Conservation (phyloP, 2,329 filamentous ascomycete species). For the Trichoderma polysporum region DNA sequence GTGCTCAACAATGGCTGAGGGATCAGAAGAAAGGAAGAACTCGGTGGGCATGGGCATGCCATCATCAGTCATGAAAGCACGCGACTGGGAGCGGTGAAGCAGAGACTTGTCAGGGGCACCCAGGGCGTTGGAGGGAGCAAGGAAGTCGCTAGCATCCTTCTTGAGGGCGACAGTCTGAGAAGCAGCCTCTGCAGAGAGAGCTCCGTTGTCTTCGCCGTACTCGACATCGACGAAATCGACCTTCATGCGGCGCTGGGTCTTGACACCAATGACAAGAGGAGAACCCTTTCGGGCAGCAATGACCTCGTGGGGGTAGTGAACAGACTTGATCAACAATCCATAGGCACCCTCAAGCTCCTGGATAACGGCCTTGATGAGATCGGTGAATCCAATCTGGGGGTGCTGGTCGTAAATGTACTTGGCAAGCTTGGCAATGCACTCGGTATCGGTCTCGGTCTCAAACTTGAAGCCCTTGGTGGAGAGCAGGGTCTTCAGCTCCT, state of each 20-base stretch:
- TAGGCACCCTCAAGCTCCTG: slow-evolving; percentile 98
- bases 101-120: slow-evolving; percentile 96
- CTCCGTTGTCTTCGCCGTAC: slow-evolving; percentile 80
- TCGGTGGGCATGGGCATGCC: slow-evolving; percentile 97
- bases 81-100: slow-evolving; percentile 95
- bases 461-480: slow-evolving; percentile 95
- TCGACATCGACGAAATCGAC: slow-evolving; percentile 99
- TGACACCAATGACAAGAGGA: slow-evolving; percentile 93
- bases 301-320: slow-evolving; percentile 97
- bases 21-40: slow-evolving; percentile 99
- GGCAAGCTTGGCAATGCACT: slow-evolving; percentile 98
- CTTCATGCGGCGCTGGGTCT: slow-evolving; percentile 99
- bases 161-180: slow-evolving; percentile 96
- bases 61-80: slow-evolving; percentile 98
- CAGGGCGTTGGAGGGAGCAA: slow-evolving; percentile 62
- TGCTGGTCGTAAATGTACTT: slow-evolving; percentile 98
- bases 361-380: slow-evolving; percentile 95
- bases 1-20: slow-evolving; percentile 97
- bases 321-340: slow-evolving; percentile 94
- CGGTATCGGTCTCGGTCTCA: slow-evolving; percentile 98
- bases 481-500: slow-evolving; percentile 93
- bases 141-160: slow-evolving; percentile 72
- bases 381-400: slow-evolving; percentile 91
- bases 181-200: slow-evolving; percentile 87
- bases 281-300: slow-evolving; percentile 98